Percentiles rank a stretch among this genome's conserved stretches.
These are phyloP conservation scores for Phylloporus rhodoxanthus DNA, from an alignment of 768 basidiomycete genomes.

Conservation along the genomic window DNA sequence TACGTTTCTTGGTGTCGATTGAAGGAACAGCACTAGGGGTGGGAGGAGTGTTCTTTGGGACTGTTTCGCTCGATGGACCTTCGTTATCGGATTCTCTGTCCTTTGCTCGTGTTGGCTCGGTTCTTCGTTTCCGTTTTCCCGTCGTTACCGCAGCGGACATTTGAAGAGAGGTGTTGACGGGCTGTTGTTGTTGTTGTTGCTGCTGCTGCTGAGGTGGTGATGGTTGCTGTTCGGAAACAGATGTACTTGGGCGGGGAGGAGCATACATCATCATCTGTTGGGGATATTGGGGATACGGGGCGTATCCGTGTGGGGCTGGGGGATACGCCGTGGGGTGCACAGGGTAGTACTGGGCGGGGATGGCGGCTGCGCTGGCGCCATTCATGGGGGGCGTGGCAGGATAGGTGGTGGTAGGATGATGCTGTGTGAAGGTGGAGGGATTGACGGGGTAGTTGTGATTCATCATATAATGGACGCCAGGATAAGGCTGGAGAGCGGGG, in stretches of 20 bases:
- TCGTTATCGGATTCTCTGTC: conserved; percentile 61
- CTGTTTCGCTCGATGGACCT: conserved; percentile 42
- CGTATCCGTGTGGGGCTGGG: conserved; percentile 36
- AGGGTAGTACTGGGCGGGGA: conserved; percentile 49
- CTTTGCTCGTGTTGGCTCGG: conserved; percentile 34
- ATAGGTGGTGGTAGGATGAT: conserved; percentile 36
- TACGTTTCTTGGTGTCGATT: conserved; percentile 76
- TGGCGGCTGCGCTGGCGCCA: conserved; percentile 36
- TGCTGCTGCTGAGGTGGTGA: conserved; percentile 20
- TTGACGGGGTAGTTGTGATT: conserved; percentile 64
- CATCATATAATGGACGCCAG: conserved; percentile 55
- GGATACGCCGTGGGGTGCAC: conserved; percentile 51
- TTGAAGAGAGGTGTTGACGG: conserved; percentile 32
- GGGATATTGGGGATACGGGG: conserved; percentile 53
- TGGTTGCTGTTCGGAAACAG: conserved; percentile 32
- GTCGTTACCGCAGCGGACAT: conserved; percentile 28
- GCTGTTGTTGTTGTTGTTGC: conserved; percentile 24
- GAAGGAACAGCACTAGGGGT: conserved; percentile 26
- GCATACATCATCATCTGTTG: conserved; percentile 69
- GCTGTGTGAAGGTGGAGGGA: conserved; percentile 45
- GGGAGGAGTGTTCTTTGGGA: conserved; percentile 30
- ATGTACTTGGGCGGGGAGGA: conserved; percentile 32
- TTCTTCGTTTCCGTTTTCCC: conserved; percentile 64
- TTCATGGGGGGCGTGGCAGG: conserved; percentile 31
- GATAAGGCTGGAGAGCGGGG: conserved; percentile 48